These are phyloP conservation scores for Berkeleyomyces rouxiae DNA, from an alignment of 2,329 filamentous ascomycete genomes.

Conservation along the genomic window DNA sequence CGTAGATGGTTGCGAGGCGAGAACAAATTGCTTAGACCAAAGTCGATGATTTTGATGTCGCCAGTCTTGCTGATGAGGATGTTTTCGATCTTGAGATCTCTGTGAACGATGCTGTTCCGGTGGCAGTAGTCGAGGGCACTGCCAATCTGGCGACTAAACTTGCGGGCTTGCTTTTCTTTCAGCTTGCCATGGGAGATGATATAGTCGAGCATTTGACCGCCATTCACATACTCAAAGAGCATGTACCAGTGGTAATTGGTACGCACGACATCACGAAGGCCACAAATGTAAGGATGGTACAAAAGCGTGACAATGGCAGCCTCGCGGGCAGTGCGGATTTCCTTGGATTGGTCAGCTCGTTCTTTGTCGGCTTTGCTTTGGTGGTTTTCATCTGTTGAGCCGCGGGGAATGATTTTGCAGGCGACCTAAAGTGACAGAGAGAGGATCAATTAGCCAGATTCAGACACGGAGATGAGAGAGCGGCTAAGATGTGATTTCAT, in stretches of 20 bases:
- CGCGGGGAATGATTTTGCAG: conserved; percentile 90
- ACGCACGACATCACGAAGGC: conserved; percentile 83
- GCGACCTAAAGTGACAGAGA: conserved; percentile 48
- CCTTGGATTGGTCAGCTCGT: conserved; percentile 87
- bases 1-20: conserved; percentile 71
- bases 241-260: conserved; percentile 99
- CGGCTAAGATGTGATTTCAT: background rate
- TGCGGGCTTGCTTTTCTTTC: conserved; percentile 95
- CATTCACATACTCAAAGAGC: conserved; percentile 98
- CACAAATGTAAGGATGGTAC: conserved; percentile 90
- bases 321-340: conserved; percentile 85
- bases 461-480: background rate
- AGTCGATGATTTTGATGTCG: conserved; percentile 99
- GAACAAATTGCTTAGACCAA: conserved; percentile 92
- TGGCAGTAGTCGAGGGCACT: conserved; percentile 96
- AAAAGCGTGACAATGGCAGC: conserved; percentile 90
- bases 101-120: conserved; percentile 92
- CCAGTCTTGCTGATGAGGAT: conserved; percentile 98
- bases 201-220: conserved; percentile 98
- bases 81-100: conserved; percentile 96
- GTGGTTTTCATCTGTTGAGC: conserved; percentile 72
- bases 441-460: background rate
- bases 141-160: conserved; percentile 93
- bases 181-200: conserved; percentile 96
- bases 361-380: conserved; percentile 58